Base-by-base conservation (phyloP, 2,329 filamentous ascomycete genomes). In the Pyricularia grisea region DNA sequence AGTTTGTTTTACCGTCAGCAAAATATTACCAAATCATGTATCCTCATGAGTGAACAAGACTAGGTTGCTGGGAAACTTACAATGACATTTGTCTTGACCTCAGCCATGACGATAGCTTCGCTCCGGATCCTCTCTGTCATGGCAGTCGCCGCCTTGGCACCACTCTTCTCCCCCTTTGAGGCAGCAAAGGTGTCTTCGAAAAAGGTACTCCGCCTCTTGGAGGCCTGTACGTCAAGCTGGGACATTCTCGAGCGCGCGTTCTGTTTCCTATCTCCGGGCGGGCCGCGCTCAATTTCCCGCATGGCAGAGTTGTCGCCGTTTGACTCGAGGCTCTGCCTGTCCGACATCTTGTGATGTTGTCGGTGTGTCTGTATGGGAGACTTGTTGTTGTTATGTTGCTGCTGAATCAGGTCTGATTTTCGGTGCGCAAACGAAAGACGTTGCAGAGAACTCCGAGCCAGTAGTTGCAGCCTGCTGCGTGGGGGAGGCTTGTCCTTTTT, bases 21-120 rank as follows among this genome's bases (percentile, higher is more conserved):
- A n/a, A 12, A 27, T 25, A 30, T 31, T 65, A 65, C 6, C 27
- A 31, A 31, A 7, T 10, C 31, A 11, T 5, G 11, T 33, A 33
- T 6, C 33, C 11, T 36, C 6, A 50, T 11, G 25, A 65, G 20
- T 6, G 5, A 33, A 12, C 1, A n/a, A 55, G 27, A 0, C 2
- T 9, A 11, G 63, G 10, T n/a, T 33, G 25, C 17, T 30, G 65
- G 5, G 55, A 42, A 61, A 79, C 84, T 73, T 78, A 90, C 88
- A 73, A 86, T 85, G 58, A 86, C 84, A 72, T 90, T 91, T 5
- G 88, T 87, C 74, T 84, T 86, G 36, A 92, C 77, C 73, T 91
- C 89, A 30, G 85, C 87, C 71, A 89, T 79, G 64, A 92, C 83
- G 42, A 88, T 80, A 1, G 86, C 85, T 71, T 87, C 84, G 69